Conservation (phyloP, 306 rosid species). For the Acacia melanoxylon region DNA sequence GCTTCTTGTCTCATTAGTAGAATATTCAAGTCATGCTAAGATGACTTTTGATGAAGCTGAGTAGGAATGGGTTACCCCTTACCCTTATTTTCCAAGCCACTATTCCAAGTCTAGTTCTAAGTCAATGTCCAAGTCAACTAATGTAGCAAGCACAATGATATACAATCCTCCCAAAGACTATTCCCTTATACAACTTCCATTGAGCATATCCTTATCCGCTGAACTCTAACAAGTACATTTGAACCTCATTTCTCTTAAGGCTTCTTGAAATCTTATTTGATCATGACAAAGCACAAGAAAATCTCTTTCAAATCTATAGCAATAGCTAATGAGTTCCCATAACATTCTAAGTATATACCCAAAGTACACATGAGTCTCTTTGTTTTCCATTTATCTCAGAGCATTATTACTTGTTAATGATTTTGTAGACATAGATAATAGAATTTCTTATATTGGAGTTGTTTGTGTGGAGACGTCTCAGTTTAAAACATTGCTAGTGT, state of each 20-base stretch:
- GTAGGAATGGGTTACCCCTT: no score
- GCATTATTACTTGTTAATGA: background rate
- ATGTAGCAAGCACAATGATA: no score
- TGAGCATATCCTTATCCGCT: no score
- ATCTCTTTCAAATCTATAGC: background rate
- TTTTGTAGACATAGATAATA: background rate
- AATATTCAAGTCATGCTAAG: no score
- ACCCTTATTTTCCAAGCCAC: no score
- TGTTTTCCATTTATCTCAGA: background rate
- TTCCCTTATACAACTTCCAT: no score
- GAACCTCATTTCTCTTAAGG: background rate
- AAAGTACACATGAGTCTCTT: background rate
- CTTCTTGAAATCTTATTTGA: background rate
- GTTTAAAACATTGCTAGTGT: no score
- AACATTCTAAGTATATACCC: background rate
- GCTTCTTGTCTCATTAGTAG: no score
- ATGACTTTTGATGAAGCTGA: no score
- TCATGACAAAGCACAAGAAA: background rate
- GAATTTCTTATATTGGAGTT: background rate
- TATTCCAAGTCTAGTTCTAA: no score
- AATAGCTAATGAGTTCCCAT: conserved; percentile 1
- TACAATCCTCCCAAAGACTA: no score
- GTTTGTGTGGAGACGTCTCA: background rate
- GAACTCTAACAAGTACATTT: background rate
- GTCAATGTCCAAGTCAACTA: no score